A percentile compares a stretch with the other conserved stretches of the same genome.
Conservation (phyloP, 169 alveolate species). For the Toxoplasma gondii region DNA sequence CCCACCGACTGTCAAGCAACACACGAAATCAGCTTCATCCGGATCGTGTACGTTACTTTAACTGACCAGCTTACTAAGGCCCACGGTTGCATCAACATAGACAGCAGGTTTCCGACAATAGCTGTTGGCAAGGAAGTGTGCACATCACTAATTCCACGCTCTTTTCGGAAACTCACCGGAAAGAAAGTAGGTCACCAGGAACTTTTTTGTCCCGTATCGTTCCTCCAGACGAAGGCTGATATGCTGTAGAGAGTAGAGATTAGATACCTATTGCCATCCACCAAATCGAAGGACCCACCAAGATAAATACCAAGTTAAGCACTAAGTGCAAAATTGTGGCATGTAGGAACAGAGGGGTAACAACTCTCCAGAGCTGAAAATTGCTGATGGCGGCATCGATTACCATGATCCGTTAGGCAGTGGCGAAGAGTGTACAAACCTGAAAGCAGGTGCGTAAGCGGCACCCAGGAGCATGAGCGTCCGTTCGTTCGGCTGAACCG, state of each 20-base stretch:
- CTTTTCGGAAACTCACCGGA: conserved; percentile 31
- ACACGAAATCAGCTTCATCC: not conserved
- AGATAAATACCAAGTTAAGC: conserved; percentile 76
- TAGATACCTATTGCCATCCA: not conserved
- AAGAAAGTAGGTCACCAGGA: conserved; percentile 53
- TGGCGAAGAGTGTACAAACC: conserved; percentile 4
- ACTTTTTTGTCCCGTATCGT: conserved; percentile 43
- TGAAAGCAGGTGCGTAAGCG: conserved; percentile 57
- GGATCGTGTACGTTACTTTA: not conserved
- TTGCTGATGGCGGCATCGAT: not conserved
- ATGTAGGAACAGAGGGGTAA: conserved; percentile 80
- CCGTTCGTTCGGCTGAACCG: conserved; percentile 51
- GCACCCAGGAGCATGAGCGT: conserved; percentile 58
- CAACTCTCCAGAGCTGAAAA: conserved; percentile 78
- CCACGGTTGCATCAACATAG: conserved; percentile 62
- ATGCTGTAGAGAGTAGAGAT: conserved; percentile 4
- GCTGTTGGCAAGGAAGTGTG: conserved; percentile 14
- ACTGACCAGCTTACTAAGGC: conserved; percentile 32
- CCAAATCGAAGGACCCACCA: conserved; percentile 19
- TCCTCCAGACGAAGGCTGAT: conserved; percentile 55
- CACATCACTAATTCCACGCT: not conserved
- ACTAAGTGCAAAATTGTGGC: conserved; percentile 79
- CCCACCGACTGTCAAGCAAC: conserved; percentile 53
- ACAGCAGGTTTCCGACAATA: conserved; percentile 55
- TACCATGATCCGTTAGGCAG: not conserved